These are phyloP conservation scores for Cryomyces antarcticus DNA, from an alignment of 495 filamentous ascomycete species.

Conservation along the genomic window DNA sequence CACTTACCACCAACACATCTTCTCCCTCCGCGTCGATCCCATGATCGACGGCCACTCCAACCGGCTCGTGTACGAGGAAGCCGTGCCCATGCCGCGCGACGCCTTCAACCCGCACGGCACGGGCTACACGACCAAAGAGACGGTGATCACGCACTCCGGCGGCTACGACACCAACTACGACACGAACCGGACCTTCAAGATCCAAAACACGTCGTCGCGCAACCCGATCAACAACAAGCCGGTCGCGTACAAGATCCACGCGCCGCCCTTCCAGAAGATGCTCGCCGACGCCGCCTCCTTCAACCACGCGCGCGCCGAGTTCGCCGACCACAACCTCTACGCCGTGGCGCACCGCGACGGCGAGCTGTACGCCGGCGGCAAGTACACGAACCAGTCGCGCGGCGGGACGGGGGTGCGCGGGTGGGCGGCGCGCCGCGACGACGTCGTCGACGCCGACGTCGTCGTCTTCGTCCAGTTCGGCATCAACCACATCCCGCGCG, in stretches of 20 bases:
- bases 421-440: constrained; percentile 22
- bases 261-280: constrained; percentile 60
- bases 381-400: constrained; percentile 71
- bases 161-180: constrained; percentile 41
- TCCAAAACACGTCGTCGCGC: constrained; percentile 42
- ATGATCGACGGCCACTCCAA: constrained; percentile 57
- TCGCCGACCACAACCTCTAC: constrained; percentile 65
- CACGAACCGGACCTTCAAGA: constrained; percentile 56
- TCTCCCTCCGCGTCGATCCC: constrained; percentile 72
- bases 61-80: constrained; percentile 49
- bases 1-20: constrained; percentile 71
- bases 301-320: constrained; percentile 60
- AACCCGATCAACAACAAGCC: constrained; percentile 53
- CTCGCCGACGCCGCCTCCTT: constrained; percentile 47
- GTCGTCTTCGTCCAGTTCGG: constrained; percentile 25
- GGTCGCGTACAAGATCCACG: constrained; percentile 59
- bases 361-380: constrained; percentile 64
- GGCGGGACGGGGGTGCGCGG: constrained; percentile 30
- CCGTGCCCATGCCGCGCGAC: constrained; percentile 49
- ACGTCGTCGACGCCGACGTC: constrained; percentile 22
- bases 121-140: constrained; percentile 50
- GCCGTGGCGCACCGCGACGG: constrained; percentile 57
- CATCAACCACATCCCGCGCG: constrained; percentile 19
- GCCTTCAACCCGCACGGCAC: constrained; percentile 63
- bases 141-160: constrained; percentile 35